These are phyloP conservation scores for Urochloa ruziziensis DNA, from an alignment of 176 grass and related monocot genomes.

Conservation along the genomic window DNA sequence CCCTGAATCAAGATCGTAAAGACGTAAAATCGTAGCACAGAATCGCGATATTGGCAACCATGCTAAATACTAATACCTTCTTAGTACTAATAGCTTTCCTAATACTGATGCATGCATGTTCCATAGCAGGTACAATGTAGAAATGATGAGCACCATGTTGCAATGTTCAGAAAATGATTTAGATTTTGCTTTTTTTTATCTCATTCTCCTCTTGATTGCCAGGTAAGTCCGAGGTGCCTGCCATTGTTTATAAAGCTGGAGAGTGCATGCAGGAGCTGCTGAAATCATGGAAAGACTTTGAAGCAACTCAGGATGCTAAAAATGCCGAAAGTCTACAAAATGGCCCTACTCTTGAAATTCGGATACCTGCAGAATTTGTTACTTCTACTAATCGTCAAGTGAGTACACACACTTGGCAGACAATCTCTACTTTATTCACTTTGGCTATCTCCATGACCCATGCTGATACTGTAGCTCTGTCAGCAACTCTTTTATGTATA, in stretches of 20 bases:
- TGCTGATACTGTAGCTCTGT: not conserved
- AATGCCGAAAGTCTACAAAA: slow-evolving; percentile 50
- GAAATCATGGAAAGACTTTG: slow-evolving; percentile 88
- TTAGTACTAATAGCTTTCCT: not conserved
- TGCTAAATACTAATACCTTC: not conserved
- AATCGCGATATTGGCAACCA: too few species aligned
- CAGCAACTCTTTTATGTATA: slow-evolving; percentile 3
- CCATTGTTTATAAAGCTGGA: slow-evolving; percentile 87
- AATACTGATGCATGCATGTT: not conserved
- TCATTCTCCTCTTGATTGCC: slow-evolving; percentile 23
- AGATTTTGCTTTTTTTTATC: slow-evolving; percentile 21
- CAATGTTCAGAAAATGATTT: slow-evolving; percentile 12
- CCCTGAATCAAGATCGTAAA: too few species aligned
- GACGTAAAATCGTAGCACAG: too few species aligned
- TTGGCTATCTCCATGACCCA: not conserved
- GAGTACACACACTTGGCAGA: slow-evolving; percentile 11
- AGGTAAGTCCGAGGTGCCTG: slow-evolving; percentile 75
- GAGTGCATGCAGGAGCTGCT: slow-evolving; percentile 96
- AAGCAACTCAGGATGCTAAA: slow-evolving; percentile 60
- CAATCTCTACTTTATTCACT: slow-evolving; percentile 12
- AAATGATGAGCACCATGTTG: slow-evolving; percentile 1
- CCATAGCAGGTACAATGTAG: not conserved
- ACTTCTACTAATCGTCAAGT: slow-evolving; percentile 92
- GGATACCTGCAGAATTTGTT: slow-evolving; percentile 83
- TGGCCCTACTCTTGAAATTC: slow-evolving; percentile 73